phyloP scores from a whole-genome alignment of 73 alveolate genomes.

The Stentor roeselii region DNA sequence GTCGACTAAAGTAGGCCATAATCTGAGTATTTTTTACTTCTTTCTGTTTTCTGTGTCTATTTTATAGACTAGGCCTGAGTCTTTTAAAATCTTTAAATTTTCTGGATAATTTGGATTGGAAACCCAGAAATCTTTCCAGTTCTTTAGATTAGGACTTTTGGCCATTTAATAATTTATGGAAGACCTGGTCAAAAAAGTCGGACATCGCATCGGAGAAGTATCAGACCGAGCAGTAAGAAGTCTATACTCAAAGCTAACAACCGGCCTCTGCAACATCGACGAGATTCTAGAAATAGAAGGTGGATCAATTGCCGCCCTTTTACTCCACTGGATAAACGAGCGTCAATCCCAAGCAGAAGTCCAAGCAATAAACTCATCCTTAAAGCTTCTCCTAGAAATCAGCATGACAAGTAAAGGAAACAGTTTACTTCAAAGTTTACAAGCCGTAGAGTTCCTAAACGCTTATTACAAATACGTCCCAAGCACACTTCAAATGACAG shows the following conservation, averaged over 20 bases:
- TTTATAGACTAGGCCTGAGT: too few relatives aligned
- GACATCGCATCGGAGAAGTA: slow-evolving; percentile 6
- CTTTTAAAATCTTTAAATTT: too few relatives aligned
- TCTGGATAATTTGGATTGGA: too few relatives aligned
- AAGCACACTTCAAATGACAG: slow-evolving; percentile 3
- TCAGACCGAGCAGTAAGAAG: slow-evolving; percentile 18
- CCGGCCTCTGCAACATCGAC: not conserved
- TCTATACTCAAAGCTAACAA: slow-evolving; percentile 2
- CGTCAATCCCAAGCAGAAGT: slow-evolving; percentile 7
- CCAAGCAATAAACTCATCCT: slow-evolving; percentile 17
- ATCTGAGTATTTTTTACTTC: too few relatives aligned
- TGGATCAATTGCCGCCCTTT: not conserved
- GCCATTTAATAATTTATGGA: too few relatives aligned
- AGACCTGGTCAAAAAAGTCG: slow-evolving; percentile 9
- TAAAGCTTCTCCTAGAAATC: not conserved
- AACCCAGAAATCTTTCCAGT: too few relatives aligned
- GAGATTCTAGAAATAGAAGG: not conserved
- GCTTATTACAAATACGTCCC: slow-evolving; percentile 21
- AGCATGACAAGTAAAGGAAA: not conserved
- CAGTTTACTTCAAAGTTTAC: not conserved
- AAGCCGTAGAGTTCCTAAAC: not conserved
- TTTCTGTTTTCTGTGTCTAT: too few relatives aligned
- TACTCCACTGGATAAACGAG: not conserved
- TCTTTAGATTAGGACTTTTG: too few relatives aligned
- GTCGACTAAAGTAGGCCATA: too few relatives aligned